Evolutionary conservation across 495 filamentous ascomycete genomes (phyloP).

Genomic region (Hyaloscypha hepaticicola): DNA sequence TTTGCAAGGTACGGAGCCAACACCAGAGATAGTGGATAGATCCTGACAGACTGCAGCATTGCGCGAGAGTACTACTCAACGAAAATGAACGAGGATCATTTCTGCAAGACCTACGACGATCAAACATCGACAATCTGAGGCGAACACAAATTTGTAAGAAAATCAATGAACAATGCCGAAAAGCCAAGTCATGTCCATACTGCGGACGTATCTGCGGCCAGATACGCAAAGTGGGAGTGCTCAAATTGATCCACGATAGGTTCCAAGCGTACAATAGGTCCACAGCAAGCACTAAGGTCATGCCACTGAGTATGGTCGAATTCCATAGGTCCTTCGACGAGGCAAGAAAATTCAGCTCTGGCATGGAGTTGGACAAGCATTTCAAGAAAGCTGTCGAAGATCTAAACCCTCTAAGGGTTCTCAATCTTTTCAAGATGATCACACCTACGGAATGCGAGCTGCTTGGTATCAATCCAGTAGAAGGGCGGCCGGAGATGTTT

Average conservation of each 20-base stretch:
- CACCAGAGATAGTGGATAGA: not conserved
- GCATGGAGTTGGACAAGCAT: slow-evolving; percentile 81
- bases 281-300: slow-evolving; percentile 75
- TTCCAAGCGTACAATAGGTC: slow-evolving; percentile 84
- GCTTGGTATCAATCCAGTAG: slow-evolving; percentile 78
- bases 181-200: slow-evolving; percentile 70
- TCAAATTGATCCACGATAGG: slow-evolving; percentile 91
- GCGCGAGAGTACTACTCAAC: slow-evolving; percentile 71
- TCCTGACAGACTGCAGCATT: slow-evolving; percentile 46
- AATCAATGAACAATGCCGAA: slow-evolving; percentile 84
- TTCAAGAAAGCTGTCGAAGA: slow-evolving; percentile 90
- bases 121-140: slow-evolving; percentile 81
- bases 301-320: slow-evolving; percentile 71
- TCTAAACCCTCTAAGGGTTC: slow-evolving; percentile 80
- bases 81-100: slow-evolving; percentile 70
- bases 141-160: slow-evolving; percentile 77
- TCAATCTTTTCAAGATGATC: slow-evolving; percentile 88
- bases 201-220: slow-evolving; percentile 81
- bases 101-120: slow-evolving; percentile 75
- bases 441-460: slow-evolving; percentile 83
- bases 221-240: slow-evolving; percentile 79
- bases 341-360: slow-evolving; percentile 60
- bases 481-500: slow-evolving; percentile 93
- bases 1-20: slow-evolving; percentile 68
- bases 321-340: slow-evolving; percentile 83